Evolutionary conservation across 805 yeast species (phyloP).

Genomic region (Candida peoriensis): DNA sequence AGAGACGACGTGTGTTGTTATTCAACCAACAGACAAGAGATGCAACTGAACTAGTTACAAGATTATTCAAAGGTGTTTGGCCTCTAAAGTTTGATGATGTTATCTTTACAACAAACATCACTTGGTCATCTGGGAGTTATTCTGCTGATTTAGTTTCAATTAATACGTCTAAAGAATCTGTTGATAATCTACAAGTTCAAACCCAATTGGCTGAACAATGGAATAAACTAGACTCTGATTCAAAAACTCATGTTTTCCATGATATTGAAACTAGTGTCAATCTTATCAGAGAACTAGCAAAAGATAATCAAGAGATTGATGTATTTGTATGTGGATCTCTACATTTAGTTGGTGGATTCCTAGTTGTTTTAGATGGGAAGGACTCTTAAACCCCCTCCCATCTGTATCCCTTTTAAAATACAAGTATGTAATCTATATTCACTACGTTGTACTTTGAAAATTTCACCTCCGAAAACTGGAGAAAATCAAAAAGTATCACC

Average conservation of each 20-base stretch:
- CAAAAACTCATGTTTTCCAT: constrained; percentile 50
- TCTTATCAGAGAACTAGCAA: constrained; percentile 34
- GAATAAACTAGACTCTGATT: constrained; percentile 43
- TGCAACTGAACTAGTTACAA: constrained; percentile 56
- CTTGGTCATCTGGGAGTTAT: constrained; percentile 81
- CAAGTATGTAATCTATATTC: too few relatives aligned
- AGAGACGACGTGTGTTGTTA: constrained; percentile 50
- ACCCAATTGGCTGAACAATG: constrained; percentile 67
- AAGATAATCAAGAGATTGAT: constrained; percentile 38
- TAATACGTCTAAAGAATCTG: constrained; percentile 73
- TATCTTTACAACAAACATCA: constrained; percentile 84
- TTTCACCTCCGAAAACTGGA: too few relatives aligned
- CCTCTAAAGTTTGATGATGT: constrained; percentile 62
- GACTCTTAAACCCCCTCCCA: too few relatives aligned
- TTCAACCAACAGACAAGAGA: constrained; percentile 96
- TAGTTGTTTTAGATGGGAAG: constrained; percentile 67
- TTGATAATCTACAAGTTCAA: constrained; percentile 80
- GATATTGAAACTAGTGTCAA: constrained; percentile 73
- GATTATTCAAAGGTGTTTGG: constrained; percentile 41
- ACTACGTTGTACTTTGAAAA: too few relatives aligned
- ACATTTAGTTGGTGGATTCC: constrained; percentile 90
- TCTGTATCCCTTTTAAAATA: too few relatives aligned
- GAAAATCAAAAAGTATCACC: not conserved
- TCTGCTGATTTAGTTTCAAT: constrained; percentile 79
- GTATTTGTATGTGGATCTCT: constrained; percentile 93